Evolutionary conservation across 139 green algal genomes (phyloP), one percentile per base, ranked within the genome.

Genomic region (Tetradesmus lagerheimii): DNA sequence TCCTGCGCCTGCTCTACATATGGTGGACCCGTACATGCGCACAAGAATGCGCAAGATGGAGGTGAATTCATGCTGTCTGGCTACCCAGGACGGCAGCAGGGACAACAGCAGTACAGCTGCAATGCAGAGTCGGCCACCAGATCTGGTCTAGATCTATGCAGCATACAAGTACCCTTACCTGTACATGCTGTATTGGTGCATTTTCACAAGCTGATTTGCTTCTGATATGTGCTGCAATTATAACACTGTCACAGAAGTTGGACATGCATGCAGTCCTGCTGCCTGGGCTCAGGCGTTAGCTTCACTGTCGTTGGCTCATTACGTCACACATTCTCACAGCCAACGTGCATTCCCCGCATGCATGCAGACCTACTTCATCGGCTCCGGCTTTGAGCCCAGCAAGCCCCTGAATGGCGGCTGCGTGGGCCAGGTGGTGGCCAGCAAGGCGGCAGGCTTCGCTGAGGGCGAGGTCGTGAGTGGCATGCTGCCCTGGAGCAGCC

Each of bases 1-100:
- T 83, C 0, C 39, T 89, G 34, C 41, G 80, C 25, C 43, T 75
- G n/a, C 43, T 89, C 27, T 89, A 89, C 45, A 4, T 89, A 0
- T 64, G 8, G 85, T 89, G 71, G 85, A 88, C 27, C 83, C 83
- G 9, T 88, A 88, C 83, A 88, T 88, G 83, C 37, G 83, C 27
- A 64, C 27, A 20, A 66, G 83, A 18, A 88, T 88, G 83, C 75
- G 39, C 38, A 80, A 88, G 38, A 62, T 66, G 64, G 34, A 80
- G 83, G 83, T 62, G 35, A 79, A n/a, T 66, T 50, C 81, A 47
- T 45, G 45, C 41, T 23, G 27, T 27, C 4, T 38, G 34, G 34
- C 23, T 71, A 2, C 12, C 3, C 12, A 20, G 47, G 67, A 14
- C 20, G 15, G 34, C 31, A 23, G 34, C 9, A 80, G n/a, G 29